phyloP scores from a whole-genome alignment of 1,284 basidiomycete genomes.

The Naganishia albida region DNA sequence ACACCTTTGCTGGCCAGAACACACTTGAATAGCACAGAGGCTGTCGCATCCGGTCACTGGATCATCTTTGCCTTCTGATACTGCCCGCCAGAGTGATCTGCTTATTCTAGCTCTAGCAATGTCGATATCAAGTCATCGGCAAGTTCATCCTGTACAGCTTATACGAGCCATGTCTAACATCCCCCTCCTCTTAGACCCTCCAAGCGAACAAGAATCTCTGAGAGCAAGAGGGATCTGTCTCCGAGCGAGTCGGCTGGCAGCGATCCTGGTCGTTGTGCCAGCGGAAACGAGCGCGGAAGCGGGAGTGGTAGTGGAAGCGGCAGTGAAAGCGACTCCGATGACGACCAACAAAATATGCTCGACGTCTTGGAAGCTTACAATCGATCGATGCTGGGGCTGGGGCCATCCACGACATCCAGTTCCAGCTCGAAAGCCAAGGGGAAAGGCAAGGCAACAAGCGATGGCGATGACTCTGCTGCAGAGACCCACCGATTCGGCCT shows the following conservation, averaged over 20 bases:
- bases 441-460: conserved; percentile 1
- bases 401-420: not conserved
- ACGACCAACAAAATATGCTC: conserved; percentile 46
- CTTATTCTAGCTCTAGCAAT: not conserved
- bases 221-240: not conserved
- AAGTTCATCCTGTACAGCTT: not conserved
- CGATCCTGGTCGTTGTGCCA: not conserved
- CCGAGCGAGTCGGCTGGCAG: not conserved
- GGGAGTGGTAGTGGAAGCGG: not conserved
- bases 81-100: no score
- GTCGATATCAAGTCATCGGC: not conserved
- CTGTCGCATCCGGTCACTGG: no score
- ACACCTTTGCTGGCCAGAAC: no score
- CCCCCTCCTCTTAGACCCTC: not conserved
- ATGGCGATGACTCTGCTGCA: conserved; percentile 16
- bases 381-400: conserved; percentile 46
- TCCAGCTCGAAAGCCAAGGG: conserved; percentile 18
- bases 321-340: conserved; percentile 26
- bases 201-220: conserved; percentile 9
- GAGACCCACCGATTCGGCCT: conserved; percentile 32
- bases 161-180: not conserved
- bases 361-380: conserved; percentile 51
- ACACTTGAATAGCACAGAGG: no score
- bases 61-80: no score
- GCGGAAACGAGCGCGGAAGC: not conserved